phyloP scores from a whole-genome alignment of 345 rosid genomes.

The Populus ilicifolia region DNA sequence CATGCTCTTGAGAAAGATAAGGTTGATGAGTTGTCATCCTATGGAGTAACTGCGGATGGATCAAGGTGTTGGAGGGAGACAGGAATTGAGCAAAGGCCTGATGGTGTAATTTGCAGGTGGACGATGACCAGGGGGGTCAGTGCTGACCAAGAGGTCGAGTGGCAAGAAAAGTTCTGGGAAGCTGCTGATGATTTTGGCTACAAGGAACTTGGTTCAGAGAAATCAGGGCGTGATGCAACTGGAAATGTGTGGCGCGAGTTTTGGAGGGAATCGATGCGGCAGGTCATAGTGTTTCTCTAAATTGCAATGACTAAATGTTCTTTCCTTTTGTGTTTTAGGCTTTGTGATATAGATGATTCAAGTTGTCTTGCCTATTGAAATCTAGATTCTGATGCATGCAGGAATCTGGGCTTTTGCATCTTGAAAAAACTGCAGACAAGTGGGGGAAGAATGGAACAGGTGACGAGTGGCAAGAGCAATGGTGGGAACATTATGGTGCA shows the following conservation, averaged over 20 bases:
- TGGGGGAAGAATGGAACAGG: constrained; percentile 91
- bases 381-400: constrained; percentile 22
- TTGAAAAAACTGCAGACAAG: constrained; percentile 91
- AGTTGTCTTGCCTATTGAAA: background rate
- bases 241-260: constrained; percentile 88
- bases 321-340: background rate
- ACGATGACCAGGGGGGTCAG: constrained; percentile 83
- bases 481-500: constrained; percentile 92
- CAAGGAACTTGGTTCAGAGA: constrained; percentile 96
- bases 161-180: constrained; percentile 98
- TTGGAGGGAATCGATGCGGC: constrained; percentile 89
- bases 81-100: constrained; percentile 64
- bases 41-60: constrained; percentile 57
- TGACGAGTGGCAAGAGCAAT: constrained; percentile 91
- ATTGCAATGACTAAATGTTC: background rate
- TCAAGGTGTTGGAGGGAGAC: constrained; percentile 89
- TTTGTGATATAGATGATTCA: background rate
- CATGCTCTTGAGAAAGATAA: constrained; percentile 46
- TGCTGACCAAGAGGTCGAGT: constrained; percentile 70
- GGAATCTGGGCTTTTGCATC: constrained; percentile 66
- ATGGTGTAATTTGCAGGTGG: constrained; percentile 90
- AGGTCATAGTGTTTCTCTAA: constrained; percentile 42
- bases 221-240: constrained; percentile 77
- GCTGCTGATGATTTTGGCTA: constrained; percentile 85
- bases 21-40: constrained; percentile 37